Conservation (phyloP, 768 basidiomycete species). For the Boletales sp. region DNA sequence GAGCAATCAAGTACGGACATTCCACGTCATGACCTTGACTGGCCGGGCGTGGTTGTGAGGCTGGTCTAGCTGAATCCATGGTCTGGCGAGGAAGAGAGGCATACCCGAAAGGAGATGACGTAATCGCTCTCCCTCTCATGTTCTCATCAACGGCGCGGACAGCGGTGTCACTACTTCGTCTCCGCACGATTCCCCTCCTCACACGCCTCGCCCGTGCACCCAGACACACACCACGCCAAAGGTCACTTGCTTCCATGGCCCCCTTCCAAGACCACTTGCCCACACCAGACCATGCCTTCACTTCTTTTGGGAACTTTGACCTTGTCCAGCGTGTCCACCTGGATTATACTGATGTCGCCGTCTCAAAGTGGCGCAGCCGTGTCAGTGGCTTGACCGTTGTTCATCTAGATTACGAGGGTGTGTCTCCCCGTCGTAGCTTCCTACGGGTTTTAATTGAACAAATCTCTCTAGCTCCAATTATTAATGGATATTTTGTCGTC, state of each 20-base stretch:
- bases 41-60: neutral
- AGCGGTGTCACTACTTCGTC: conserved; percentile 14
- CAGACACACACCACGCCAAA: neutral
- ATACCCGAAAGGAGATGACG: conserved; percentile 7
- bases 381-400: conserved; percentile 86
- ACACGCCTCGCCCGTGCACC: no score
- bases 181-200: conserved; percentile 1
- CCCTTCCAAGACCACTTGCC: conserved; percentile 16
- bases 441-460: conserved; percentile 15
- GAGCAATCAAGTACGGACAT: conserved; percentile 49
- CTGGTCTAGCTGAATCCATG: conserved; percentile 34
- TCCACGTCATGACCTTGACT: conserved; percentile 75
- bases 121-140: conserved; percentile 15
- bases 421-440: conserved; percentile 14
- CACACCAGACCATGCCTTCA: conserved; percentile 11
- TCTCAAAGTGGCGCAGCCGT: conserved; percentile 88
- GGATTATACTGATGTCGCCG: conserved; percentile 70
- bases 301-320: conserved; percentile 77
- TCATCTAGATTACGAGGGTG: conserved; percentile 88
- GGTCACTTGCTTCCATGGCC: conserved; percentile 29
- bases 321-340: conserved; percentile 72
- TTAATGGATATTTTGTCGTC: conserved; percentile 89
- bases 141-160: conserved; percentile 22
- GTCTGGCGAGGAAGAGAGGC: conserved; percentile 19
- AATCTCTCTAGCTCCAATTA: conserved; percentile 62